Conservation (phyloP, 2,329 filamentous ascomycete genomes). For the Phialophora expanda region DNA sequence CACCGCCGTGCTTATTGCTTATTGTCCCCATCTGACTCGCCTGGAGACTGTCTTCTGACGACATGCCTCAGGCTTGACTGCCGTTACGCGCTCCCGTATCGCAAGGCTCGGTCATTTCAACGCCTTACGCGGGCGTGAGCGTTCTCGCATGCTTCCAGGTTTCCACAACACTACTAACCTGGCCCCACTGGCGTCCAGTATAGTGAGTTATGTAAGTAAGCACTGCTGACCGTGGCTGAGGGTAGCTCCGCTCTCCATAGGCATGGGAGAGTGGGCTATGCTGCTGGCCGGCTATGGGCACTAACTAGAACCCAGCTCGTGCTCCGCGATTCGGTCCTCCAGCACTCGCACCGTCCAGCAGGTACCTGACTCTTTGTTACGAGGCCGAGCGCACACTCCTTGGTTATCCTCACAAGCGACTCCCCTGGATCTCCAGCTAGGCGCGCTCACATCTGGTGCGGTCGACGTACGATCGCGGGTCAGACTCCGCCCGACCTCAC, state of each 20-base stretch:
- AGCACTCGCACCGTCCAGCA: conserved; percentile 15
- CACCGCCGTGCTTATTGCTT: conserved; percentile 24
- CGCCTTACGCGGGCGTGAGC: conserved; percentile 7
- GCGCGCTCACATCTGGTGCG: conserved; percentile 11
- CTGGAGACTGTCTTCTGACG: conserved; percentile 3
- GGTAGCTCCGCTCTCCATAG: conserved; percentile 27
- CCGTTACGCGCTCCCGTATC: conserved; percentile 4
- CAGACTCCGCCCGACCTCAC: conserved; percentile 25
- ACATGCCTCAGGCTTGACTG: conserved; percentile 9
- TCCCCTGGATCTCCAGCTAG: conserved; percentile 24
- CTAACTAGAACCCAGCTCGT: conserved; percentile 11
- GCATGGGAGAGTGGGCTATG: conserved; percentile 24
- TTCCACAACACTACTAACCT: conserved; percentile 22
- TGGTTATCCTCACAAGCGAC: conserved; percentile 15
- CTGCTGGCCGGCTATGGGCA: conserved; percentile 24
- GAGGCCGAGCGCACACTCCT: conserved; percentile 7
- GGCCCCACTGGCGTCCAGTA: conserved; percentile 26
- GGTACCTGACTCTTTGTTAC: conserved; percentile 16
- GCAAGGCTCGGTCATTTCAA: conserved; percentile 17
- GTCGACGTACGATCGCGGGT: conserved; percentile 21
- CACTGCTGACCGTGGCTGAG: conserved; percentile 36
- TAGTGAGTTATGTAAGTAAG: conserved; percentile 33
- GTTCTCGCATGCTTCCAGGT: conserved; percentile 11
- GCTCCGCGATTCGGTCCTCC: conserved; percentile 23
- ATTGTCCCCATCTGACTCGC: conserved; percentile 17